These are phyloP conservation scores for Tausonia pullulans DNA, from an alignment of 1,284 basidiomycete species.

Conservation along the genomic window DNA sequence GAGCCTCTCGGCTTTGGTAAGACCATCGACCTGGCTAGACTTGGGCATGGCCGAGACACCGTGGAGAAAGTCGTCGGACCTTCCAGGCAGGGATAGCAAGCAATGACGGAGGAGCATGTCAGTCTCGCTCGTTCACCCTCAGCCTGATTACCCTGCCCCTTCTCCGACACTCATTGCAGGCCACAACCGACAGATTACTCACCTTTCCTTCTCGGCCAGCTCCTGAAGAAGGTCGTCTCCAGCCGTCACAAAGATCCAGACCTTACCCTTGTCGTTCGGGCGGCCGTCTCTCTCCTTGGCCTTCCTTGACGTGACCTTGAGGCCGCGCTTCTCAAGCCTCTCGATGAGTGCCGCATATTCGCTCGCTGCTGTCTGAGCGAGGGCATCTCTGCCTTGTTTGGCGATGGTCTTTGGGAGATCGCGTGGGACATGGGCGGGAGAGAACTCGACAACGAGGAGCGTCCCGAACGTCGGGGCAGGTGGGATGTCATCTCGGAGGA, in stretches of 20 bases:
- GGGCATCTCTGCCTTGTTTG: neutral
- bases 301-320: neutral
- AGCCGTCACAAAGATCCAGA: slow-evolving; percentile 70
- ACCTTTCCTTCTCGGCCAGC: slow-evolving; percentile 66
- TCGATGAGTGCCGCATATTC: neutral
- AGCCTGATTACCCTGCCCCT: neutral
- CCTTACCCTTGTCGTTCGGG: slow-evolving; percentile 46
- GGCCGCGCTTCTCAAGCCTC: neutral
- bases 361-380: neutral
- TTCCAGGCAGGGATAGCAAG: slow-evolving; percentile 26
- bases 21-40: slow-evolving; percentile 35
- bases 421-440: too few relatives aligned
- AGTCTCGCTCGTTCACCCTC: neutral
- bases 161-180: neutral
- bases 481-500: too few relatives aligned
- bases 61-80: slow-evolving; percentile 51
- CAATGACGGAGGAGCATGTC: slow-evolving; percentile 18
- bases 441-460: too few relatives aligned
- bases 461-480: too few relatives aligned
- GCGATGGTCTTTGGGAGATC: neutral
- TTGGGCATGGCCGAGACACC: slow-evolving; percentile 48
- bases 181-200: slow-evolving; percentile 26
- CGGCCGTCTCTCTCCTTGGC: slow-evolving; percentile 1
- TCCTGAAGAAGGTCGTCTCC: slow-evolving; percentile 49
- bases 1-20: slow-evolving; percentile 57